Conservation (phyloP, 148 eudicot genomes). For the Arbutus unedo region DNA sequence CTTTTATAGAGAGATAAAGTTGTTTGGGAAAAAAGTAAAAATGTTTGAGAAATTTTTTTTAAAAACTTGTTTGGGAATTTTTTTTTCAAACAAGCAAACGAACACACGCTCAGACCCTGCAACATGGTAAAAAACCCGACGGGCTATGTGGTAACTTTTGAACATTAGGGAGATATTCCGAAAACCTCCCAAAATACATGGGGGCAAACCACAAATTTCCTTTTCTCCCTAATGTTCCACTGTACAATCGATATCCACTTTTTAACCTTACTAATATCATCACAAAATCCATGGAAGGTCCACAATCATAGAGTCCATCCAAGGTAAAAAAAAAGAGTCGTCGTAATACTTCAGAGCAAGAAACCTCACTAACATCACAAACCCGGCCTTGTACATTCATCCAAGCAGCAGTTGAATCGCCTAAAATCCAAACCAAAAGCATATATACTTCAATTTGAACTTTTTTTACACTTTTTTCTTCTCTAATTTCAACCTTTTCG, state of each 20-base stretch:
- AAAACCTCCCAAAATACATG: neutral
- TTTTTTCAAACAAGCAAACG: no score
- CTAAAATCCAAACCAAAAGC: neutral
- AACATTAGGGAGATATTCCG: neutral
- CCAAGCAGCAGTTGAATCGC: neutral
- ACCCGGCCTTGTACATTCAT: neutral
- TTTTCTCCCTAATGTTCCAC: neutral
- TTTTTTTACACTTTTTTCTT: no score
- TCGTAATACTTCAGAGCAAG: neutral
- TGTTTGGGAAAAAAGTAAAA: no score
- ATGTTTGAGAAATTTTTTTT: no score
- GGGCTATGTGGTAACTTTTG: slow-evolving; percentile 15
- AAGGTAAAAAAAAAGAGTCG: neutral
- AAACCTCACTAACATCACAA: neutral
- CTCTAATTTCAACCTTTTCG: no score
- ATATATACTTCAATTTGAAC: neutral
- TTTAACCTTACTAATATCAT: no score
- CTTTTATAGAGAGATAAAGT: no score
- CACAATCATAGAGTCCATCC: neutral
- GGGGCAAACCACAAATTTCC: neutral
- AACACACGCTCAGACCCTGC: no score
- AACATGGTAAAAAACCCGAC: slow-evolving; percentile 13
- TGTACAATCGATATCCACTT: no score
- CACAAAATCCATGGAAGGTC: no score
- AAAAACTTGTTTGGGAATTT: no score